phyloP scores from a whole-genome alignment of 805 yeast species.

The Saccharomycopsis fodiens region DNA sequence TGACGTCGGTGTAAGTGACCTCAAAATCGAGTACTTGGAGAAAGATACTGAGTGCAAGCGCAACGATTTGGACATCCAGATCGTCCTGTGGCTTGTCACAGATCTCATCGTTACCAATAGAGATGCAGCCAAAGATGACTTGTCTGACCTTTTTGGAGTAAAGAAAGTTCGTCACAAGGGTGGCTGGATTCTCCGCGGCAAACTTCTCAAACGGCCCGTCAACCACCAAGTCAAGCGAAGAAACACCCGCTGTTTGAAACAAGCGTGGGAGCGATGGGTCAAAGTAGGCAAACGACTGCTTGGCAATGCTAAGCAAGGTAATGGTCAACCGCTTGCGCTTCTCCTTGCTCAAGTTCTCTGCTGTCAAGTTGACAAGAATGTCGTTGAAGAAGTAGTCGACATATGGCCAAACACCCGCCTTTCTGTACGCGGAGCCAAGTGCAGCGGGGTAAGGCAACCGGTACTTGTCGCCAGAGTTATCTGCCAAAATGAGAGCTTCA shows the following conservation, averaged over 20 bases:
- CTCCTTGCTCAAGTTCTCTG: slow-evolving; percentile 23
- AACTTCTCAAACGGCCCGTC: slow-evolving; percentile 32
- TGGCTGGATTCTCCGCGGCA: slow-evolving; percentile 63
- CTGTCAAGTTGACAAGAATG: slow-evolving; percentile 42
- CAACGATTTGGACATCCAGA: slow-evolving; percentile 31
- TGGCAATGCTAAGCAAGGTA: slow-evolving; percentile 44
- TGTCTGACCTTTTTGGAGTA: slow-evolving; percentile 52
- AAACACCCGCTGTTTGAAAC: slow-evolving; percentile 38
- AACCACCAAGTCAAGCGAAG: slow-evolving; percentile 22
- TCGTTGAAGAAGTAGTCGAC: slow-evolving; percentile 63
- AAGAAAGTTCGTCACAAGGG: slow-evolving; percentile 52
- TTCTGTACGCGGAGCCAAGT: slow-evolving; percentile 55
- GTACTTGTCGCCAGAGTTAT: slow-evolving; percentile 22
- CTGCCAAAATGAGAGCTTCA: slow-evolving; percentile 31
- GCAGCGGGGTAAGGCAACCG: slow-evolving; percentile 50
- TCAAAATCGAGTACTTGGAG: slow-evolving; percentile 44
- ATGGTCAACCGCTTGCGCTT: slow-evolving; percentile 43
- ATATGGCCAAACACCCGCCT: slow-evolving; percentile 71
- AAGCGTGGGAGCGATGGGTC: slow-evolving; percentile 45
- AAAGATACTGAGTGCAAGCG: slow-evolving; percentile 37
- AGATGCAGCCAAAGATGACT: slow-evolving; percentile 48
- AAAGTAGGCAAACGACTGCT: slow-evolving; percentile 40
- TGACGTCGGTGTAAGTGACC: slow-evolving; percentile 43
- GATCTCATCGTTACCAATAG: slow-evolving; percentile 53
- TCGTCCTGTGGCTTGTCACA: slow-evolving; percentile 32